Evolutionary conservation across 371 early-diverging fungal species (phyloP).

Genomic region (Synchytrium microbalum): DNA sequence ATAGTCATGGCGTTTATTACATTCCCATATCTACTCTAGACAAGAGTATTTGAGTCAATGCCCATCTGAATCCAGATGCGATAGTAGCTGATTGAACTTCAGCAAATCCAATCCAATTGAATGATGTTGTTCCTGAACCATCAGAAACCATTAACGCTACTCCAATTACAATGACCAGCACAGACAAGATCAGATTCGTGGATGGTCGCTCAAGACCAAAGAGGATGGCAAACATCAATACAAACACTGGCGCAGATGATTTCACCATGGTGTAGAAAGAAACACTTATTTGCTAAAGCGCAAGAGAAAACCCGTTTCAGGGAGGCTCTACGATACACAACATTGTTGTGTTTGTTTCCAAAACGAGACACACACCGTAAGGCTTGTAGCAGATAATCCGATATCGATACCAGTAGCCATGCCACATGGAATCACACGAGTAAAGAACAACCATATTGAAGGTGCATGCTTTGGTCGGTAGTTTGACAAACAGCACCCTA

Average conservation of each 20-base stretch:
- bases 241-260: slow-evolving; percentile 79
- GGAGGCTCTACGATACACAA: not conserved
- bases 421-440: slow-evolving; percentile 69
- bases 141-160: slow-evolving; percentile 76
- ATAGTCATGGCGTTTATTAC: not conserved
- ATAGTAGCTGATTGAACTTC: slow-evolving; percentile 66
- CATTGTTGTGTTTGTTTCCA: not conserved
- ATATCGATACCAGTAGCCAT: slow-evolving; percentile 84
- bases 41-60: slow-evolving; percentile 72
- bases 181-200: slow-evolving; percentile 55
- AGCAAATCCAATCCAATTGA: slow-evolving; percentile 57
- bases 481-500: slow-evolving; percentile 32
- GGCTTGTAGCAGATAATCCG: slow-evolving; percentile 75
- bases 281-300: slow-evolving; percentile 40
- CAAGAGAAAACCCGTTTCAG: not conserved
- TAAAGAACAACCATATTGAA: slow-evolving; percentile 24
- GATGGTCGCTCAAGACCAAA: slow-evolving; percentile 73
- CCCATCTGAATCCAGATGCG: slow-evolving; percentile 62
- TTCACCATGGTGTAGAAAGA: slow-evolving; percentile 97
- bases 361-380: too few species aligned
- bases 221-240: slow-evolving; percentile 79
- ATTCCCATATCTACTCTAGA: slow-evolving; percentile 48
- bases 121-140: slow-evolving; percentile 50
- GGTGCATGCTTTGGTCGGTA: slow-evolving; percentile 22
- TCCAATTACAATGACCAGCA: slow-evolving; percentile 70